Base-by-base conservation (phyloP, 352 stramenopile genomes). In the Phytophthora sojae region DNA sequence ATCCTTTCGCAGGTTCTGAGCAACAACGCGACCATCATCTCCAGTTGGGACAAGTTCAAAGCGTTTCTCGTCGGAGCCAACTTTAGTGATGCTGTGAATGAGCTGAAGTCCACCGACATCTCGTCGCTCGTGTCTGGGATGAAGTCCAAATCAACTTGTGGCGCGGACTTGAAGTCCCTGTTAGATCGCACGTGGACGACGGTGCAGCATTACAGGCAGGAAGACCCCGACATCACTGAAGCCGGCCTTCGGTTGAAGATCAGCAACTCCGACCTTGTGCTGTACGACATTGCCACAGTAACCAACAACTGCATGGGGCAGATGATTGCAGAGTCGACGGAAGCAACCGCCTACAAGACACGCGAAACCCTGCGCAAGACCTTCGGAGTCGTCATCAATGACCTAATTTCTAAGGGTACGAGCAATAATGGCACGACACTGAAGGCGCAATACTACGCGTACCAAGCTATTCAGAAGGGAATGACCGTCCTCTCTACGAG, bases 361-460 rank as follows among this genome's bases (percentile, higher is more conserved):
- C 79, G 79, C 50, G 78, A 84, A 60, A 67, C 71, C 9, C 75
- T 88, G 23, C 69, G 77, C 58, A 81, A 79, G 52, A 80, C 76
- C 9, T 47, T 85, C 9, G 64, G 78, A 9, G 71, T 76, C 39
- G 76, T 88, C 26, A 63, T 88, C 6, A 72, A 88, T 56, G 62
- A 77, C 30, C 62, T 88, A 30, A 75, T 84, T 30, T 71, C 66
- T 35, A 67, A 77, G 26, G 71, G 66, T 2, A 70, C 65, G 6
- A 66, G 61, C 35, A 64, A 61, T 47, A 74, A 65, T 15, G 80
- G 77, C 6, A 81, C 71, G 15, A 64, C 68, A 0, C 53, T 85
- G 7, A 71, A 67, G 25, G 51, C 64, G 4, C 53, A 57, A 7
- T 65, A 85, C 9, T 88, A 80, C 55, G 67, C 69, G 5, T 61